Percentiles rank a stretch among this genome's conserved stretches.
phyloP scores from a whole-genome alignment of 1,284 basidiomycete genomes.

The Rhodotorula sp. region DNA sequence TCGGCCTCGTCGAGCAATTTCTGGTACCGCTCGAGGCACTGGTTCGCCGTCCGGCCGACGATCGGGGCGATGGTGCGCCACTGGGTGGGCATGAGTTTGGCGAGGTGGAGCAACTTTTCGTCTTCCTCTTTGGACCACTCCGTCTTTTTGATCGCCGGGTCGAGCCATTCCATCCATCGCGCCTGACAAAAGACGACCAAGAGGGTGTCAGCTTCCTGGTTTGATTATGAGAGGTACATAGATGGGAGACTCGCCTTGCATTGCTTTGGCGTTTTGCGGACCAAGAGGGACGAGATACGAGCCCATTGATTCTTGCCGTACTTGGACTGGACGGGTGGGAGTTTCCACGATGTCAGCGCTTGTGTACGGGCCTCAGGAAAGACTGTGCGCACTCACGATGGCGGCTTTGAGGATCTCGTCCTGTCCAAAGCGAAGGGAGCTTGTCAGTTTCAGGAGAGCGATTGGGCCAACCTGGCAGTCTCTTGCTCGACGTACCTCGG shows the following conservation, averaged over 20 bases:
- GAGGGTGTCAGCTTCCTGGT: neutral
- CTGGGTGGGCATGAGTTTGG: slow-evolving; percentile 99
- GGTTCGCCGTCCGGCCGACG: slow-evolving; percentile 96
- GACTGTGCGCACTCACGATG: slow-evolving; percentile 55
- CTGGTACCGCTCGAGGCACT: slow-evolving; percentile 98
- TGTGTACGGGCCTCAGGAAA: neutral
- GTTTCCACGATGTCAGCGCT: neutral
- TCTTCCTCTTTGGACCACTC: slow-evolving; percentile 99
- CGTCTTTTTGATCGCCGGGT: slow-evolving; percentile 99
- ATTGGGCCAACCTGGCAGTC: neutral
- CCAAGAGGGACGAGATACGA: slow-evolving; percentile 94
- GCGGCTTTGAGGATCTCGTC: slow-evolving; percentile 73
- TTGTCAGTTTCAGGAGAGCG: neutral
- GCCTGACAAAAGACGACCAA: slow-evolving; percentile 16
- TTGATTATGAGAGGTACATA: no score
- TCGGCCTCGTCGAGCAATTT: slow-evolving; percentile 97
- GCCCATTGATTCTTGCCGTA: slow-evolving; percentile 82
- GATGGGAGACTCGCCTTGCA: slow-evolving; percentile 75
- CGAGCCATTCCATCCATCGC: slow-evolving; percentile 98
- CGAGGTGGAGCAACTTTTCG: slow-evolving; percentile 95
- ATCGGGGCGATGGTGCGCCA: slow-evolving; percentile 99
- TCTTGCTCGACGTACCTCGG: slow-evolving; percentile 60
- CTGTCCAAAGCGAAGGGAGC: slow-evolving; percentile 1
- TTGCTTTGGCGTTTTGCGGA: slow-evolving; percentile 98
- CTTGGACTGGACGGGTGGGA: slow-evolving; percentile 17